A percentile compares a stretch with the other conserved stretches of the same genome.
These are phyloP conservation scores for Dactylellina parvicollis DNA, from an alignment of 2,329 filamentous ascomycete species.

Conservation along the genomic window DNA sequence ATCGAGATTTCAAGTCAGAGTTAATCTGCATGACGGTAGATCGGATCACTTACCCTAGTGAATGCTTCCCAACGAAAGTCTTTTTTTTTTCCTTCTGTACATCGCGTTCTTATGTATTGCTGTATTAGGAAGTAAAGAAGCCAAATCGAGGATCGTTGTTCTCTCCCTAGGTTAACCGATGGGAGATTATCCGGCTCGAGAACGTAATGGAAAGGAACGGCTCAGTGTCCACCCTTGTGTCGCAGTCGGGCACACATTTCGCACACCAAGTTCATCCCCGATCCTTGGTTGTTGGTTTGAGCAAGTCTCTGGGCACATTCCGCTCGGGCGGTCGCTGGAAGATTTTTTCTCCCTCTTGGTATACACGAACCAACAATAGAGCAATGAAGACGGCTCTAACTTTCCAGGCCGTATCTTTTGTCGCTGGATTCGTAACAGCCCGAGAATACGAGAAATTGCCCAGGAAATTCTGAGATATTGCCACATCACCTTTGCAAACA, in stretches of 20 bases:
- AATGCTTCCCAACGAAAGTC: slow-evolving; percentile 5
- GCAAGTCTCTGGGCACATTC: background rate
- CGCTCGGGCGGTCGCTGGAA: background rate
- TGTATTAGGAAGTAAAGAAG: slow-evolving; percentile 2
- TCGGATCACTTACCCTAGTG: background rate
- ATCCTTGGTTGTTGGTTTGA: background rate
- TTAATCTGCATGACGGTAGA: background rate
- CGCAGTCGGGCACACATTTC: background rate
- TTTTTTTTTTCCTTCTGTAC: too few species aligned
- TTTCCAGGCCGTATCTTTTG: background rate
- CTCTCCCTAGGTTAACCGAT: background rate
- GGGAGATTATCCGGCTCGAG: background rate
- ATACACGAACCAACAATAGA: too few species aligned
- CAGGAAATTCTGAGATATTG: background rate
- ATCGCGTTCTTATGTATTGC: too few species aligned
- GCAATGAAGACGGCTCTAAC: too few species aligned
- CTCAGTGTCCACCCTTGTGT: background rate
- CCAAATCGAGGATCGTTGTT: background rate
- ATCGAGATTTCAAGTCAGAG: too few species aligned
- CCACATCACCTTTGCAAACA: background rate
- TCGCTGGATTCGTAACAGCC: background rate
- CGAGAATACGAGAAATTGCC: background rate
- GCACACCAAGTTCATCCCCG: background rate
- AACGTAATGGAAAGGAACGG: background rate
- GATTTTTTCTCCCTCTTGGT: background rate